Percentiles rank a stretch among this genome's conserved stretches.
These are phyloP conservation scores for Cinnamomum chago DNA, from an alignment of 164 flowering plant species.

Conservation along the genomic window DNA sequence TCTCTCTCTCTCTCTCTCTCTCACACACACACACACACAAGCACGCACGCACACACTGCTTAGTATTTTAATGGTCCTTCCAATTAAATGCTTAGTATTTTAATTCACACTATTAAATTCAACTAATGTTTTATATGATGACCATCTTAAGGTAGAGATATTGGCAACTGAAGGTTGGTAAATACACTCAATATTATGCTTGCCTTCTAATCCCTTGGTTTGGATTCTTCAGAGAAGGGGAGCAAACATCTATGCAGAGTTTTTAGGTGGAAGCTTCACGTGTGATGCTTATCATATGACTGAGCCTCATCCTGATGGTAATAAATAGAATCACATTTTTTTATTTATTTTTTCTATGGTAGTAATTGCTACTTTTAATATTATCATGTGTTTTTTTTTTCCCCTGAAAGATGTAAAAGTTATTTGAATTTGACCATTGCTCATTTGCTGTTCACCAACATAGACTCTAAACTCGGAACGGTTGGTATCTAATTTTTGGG, in stretches of 20 bases:
- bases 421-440: no score
- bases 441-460: no score
- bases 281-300: slow-evolving; percentile 99
- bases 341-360: no score
- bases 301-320: slow-evolving; percentile 96
- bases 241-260: slow-evolving; percentile 91
- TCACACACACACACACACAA: no score
- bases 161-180: no score
- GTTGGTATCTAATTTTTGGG: no score
- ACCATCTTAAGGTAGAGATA: neutral
- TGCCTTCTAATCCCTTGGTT: neutral
- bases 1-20: neutral
- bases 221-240: slow-evolving; percentile 64
- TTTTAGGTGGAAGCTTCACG: slow-evolving; percentile 93
- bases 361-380: neutral
- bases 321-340: neutral
- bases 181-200: neutral
- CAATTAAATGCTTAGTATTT: neutral
- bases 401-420: no score
- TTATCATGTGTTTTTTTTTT: no score
- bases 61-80: neutral
- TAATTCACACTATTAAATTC: neutral
- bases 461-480: no score
- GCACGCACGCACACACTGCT: no score
- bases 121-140: neutral